A percentile compares a stretch with the other conserved stretches of the same genome.
phyloP scores from a whole-genome alignment of 345 rosid species.

The Balakata baccata region DNA sequence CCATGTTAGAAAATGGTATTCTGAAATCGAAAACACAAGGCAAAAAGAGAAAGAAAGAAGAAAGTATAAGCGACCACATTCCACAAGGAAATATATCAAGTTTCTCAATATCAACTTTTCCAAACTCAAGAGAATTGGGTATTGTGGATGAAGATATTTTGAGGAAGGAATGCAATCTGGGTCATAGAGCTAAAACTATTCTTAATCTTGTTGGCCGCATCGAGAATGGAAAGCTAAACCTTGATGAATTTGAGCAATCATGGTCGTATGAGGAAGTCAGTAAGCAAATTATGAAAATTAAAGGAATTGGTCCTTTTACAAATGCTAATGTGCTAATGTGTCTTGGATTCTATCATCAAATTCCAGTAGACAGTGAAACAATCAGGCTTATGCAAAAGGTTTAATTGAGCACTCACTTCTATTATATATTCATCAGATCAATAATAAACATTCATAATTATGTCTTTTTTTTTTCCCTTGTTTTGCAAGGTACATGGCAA shows the following conservation, averaged over 20 bases:
- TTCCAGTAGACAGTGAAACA: constrained; percentile 52
- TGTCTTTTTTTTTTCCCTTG: background rate
- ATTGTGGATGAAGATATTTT: constrained; percentile 18
- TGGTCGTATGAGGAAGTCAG: background rate
- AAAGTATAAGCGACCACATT: background rate
- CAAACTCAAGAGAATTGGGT: constrained; percentile 40
- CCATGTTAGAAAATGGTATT: background rate
- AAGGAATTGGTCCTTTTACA: constrained; percentile 43
- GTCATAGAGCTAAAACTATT: constrained; percentile 37
- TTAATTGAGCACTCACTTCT: background rate
- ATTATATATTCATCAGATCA: background rate
- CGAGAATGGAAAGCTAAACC: constrained; percentile 23
- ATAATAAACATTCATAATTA: too few species aligned
- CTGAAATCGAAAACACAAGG: background rate
- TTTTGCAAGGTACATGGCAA: constrained; percentile 26
- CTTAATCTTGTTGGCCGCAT: constrained; percentile 29
- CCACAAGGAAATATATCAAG: background rate
- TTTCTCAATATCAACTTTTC: constrained; percentile 27
- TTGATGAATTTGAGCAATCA: constrained; percentile 21
- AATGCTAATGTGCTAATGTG: constrained; percentile 47
- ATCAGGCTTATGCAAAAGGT: constrained; percentile 39
- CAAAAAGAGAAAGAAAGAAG: constrained; percentile 11
- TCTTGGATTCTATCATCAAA: constrained; percentile 39
- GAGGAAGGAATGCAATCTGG: constrained; percentile 38
- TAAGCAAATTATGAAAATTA: constrained; percentile 13